Evolutionary conservation across 169 alveolate genomes (phyloP).

Genomic region (Eimeria sp.): DNA sequence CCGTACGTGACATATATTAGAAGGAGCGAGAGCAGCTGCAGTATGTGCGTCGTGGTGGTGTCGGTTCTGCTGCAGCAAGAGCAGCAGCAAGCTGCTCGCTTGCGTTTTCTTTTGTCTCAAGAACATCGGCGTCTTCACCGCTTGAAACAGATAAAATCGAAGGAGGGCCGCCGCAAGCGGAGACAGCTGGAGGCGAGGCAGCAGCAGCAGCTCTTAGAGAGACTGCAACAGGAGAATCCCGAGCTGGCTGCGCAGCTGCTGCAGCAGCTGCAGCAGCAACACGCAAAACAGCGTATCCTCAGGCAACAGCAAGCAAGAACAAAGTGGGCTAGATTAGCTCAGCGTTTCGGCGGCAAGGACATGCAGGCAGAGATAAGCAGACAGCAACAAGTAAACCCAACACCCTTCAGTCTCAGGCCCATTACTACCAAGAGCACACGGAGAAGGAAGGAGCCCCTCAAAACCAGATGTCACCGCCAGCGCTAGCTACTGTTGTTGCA

Average conservation of each 20-base stretch:
- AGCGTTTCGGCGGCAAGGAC: slow-evolving; percentile 83
- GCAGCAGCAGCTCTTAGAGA: slow-evolving; percentile 82
- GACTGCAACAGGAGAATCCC: slow-evolving; percentile 83
- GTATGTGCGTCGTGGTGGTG: too few species aligned
- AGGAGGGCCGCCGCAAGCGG: slow-evolving; percentile 63
- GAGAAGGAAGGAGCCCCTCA: not conserved
- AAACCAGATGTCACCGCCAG: not conserved
- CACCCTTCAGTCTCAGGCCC: not conserved
- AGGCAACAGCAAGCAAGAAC: slow-evolving; percentile 78
- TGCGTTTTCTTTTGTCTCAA: slow-evolving; percentile 73
- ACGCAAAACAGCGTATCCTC: slow-evolving; percentile 75
- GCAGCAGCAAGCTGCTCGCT: not conserved
- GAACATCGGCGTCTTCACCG: slow-evolving; percentile 84
- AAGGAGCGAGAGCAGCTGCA: too few species aligned
- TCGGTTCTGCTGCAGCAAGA: too few species aligned
- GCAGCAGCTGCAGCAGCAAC: slow-evolving; percentile 81
- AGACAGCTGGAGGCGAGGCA: slow-evolving; percentile 72
- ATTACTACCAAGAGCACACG: not conserved
- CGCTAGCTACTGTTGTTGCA: slow-evolving; percentile 37
- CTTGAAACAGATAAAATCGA: slow-evolving; percentile 75
- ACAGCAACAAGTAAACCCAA: slow-evolving; percentile 86
- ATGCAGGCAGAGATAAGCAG: slow-evolving; percentile 76
- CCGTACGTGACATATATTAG: too few species aligned
- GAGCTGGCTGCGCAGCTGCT: slow-evolving; percentile 79
- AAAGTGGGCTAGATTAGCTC: slow-evolving; percentile 81